phyloP scores from a whole-genome alignment of 1,284 basidiomycete genomes.

The Pisolithus thermaeus region DNA sequence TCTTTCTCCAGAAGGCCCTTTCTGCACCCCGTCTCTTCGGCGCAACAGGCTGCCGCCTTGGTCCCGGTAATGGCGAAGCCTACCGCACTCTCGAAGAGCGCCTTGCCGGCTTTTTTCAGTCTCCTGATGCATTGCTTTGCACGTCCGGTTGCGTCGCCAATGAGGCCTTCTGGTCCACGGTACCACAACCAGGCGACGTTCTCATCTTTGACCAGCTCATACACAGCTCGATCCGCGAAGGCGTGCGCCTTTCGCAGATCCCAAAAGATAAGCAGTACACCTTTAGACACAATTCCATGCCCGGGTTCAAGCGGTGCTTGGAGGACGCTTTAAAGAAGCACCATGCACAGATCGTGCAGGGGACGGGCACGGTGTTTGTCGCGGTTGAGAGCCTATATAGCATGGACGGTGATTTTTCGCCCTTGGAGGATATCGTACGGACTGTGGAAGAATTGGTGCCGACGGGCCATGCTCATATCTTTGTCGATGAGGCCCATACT shows the following conservation, averaged over 20 bases:
- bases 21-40: conserved; percentile 36
- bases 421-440: conserved; percentile 37
- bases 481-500: conserved; percentile 55
- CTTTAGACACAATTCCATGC: conserved; percentile 46
- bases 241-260: conserved; percentile 39
- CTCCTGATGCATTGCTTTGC: conserved; percentile 33
- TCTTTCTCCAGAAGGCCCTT: conserved; percentile 30
- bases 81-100: too few species aligned
- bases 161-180: conserved; percentile 45
- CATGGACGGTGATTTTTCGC: conserved; percentile 61
- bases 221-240: conserved; percentile 56
- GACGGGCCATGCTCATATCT: conserved; percentile 27
- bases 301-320: conserved; percentile 21
- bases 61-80: conserved; percentile 39
- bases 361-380: conserved; percentile 37
- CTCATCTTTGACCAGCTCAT: conserved; percentile 56
- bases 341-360: conserved; percentile 18
- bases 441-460: conserved; percentile 32
- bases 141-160: conserved; percentile 62
- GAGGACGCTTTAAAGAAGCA: conserved; percentile 15
- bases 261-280: conserved; percentile 26
- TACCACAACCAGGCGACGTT: conserved; percentile 46
- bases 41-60: conserved; percentile 52
- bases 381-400: conserved; percentile 59
- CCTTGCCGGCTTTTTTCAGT: conserved; percentile 33